A percentile compares a stretch with the other conserved stretches of the same genome.
Evolutionary conservation across 208 protist genomes (phyloP).

Genomic region (Acanthamoeba royreba): DNA sequence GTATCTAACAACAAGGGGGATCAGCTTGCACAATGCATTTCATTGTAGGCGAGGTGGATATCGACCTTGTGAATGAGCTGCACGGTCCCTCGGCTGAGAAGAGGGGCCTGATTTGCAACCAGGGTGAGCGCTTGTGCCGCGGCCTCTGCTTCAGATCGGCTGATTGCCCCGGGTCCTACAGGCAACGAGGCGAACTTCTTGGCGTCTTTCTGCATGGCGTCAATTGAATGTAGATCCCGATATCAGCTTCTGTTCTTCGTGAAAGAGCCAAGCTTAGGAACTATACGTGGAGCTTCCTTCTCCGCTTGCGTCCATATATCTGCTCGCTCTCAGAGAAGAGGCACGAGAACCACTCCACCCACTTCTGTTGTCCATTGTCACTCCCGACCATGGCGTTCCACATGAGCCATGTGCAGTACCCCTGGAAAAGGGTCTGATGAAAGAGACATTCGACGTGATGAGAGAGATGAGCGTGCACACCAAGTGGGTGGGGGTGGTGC

Average conservation of each 20-base stretch:
- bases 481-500: background rate
- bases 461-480: background rate
- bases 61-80: conserved; percentile 26
- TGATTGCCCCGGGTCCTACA: background rate
- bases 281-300: background rate
- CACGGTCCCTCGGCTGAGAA: background rate
- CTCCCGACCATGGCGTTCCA: background rate
- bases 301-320: background rate
- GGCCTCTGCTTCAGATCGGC: background rate
- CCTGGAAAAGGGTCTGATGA: background rate
- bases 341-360: background rate
- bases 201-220: background rate
- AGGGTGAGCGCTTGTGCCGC: background rate
- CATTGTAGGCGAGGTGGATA: no score
- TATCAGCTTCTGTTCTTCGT: no score
- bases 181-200: background rate
- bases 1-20: background rate
- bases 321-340: conserved; percentile 26
- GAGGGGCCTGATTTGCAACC: background rate
- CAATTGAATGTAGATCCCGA: no score
- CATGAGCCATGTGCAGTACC: background rate
- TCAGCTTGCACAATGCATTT: no score
- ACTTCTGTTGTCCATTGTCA: background rate
- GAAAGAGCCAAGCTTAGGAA: background rate
- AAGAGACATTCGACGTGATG: background rate